Percentiles rank a stretch among this genome's conserved stretches.
Evolutionary conservation across 2,329 filamentous ascomycete species (phyloP).

Genomic region (Verticillium zaregamsianum): DNA sequence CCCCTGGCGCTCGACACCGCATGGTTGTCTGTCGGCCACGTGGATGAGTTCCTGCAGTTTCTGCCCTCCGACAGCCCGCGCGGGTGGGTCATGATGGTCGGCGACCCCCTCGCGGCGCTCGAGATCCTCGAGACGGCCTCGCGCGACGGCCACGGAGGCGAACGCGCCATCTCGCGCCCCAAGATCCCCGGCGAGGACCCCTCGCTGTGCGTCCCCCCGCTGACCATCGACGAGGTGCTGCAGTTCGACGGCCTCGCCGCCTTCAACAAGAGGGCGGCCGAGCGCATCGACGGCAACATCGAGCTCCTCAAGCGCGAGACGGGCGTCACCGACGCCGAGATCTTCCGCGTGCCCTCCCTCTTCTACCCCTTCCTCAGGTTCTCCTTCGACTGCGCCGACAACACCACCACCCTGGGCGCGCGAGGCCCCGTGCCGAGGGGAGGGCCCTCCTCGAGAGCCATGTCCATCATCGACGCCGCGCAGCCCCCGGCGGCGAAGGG

Average conservation of each 20-base stretch:
- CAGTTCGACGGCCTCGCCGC: neutral
- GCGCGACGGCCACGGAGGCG: neutral
- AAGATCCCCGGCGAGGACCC: neutral
- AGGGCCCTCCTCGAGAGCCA: neutral
- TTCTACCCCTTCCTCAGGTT: neutral
- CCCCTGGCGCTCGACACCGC: constrained; percentile 26
- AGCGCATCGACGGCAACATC: constrained; percentile 6
- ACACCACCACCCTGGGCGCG: neutral
- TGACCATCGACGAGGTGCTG: constrained; percentile 9
- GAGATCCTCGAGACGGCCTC: constrained; percentile 15
- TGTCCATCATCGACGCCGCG: neutral
- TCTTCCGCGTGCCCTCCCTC: constrained; percentile 16
- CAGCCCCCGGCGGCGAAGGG: neutral
- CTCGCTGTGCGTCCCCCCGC: neutral
- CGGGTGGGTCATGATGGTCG: constrained; percentile 16
- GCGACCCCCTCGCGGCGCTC: constrained; percentile 15
- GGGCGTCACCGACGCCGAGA: constrained; percentile 14
- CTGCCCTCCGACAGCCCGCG: constrained; percentile 14
- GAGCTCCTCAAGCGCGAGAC: constrained; percentile 9
- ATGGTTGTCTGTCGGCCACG: constrained; percentile 24
- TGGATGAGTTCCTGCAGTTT: constrained; percentile 28
- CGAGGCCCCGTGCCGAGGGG: neutral
- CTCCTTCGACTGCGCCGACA: neutral
- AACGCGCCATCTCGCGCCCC: neutral
- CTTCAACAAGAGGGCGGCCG: neutral